Percentiles rank a stretch among this genome's conserved stretches.
Evolutionary conservation across 1,284 basidiomycete genomes (phyloP).

Genomic region (Volvariella volvacea): DNA sequence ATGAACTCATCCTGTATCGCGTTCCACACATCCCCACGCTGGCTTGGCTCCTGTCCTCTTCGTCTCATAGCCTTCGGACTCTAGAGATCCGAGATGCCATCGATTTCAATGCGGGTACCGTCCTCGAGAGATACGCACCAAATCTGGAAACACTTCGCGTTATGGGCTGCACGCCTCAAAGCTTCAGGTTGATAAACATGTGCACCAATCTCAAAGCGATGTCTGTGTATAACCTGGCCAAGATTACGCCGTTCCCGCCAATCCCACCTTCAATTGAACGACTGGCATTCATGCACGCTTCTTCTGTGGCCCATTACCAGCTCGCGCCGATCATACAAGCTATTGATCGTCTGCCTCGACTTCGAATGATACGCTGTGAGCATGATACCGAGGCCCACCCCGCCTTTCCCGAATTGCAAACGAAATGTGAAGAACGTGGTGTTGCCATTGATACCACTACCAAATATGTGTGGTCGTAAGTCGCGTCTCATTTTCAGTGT

Average conservation of each 20-base stretch:
- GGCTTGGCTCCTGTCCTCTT: slow-evolving; percentile 32
- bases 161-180: slow-evolving; percentile 24
- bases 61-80: slow-evolving; percentile 27
- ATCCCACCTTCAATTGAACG: slow-evolving; percentile 34
- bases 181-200: slow-evolving; percentile 25
- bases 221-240: slow-evolving; percentile 29
- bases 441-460: slow-evolving; percentile 21
- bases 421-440: slow-evolving; percentile 22
- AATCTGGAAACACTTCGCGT: slow-evolving; percentile 36
- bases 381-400: slow-evolving; percentile 14
- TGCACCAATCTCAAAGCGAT: slow-evolving; percentile 37
- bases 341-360: slow-evolving; percentile 24
- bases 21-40: slow-evolving; percentile 23
- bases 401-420: slow-evolving; percentile 19
- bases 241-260: slow-evolving; percentile 20
- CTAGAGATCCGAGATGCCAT: slow-evolving; percentile 33
- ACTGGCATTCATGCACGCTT: slow-evolving; percentile 28
- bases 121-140: slow-evolving; percentile 23
- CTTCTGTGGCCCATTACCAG: slow-evolving; percentile 18
- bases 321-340: slow-evolving; percentile 22
- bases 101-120: slow-evolving; percentile 16
- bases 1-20: slow-evolving; percentile 32
- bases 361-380: slow-evolving; percentile 31
- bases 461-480: slow-evolving; percentile 32
- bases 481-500: no score